A percentile compares a stretch with the other conserved stretches of the same genome.
These are phyloP conservation scores for Rutidosis leptorrhynchoides DNA, from an alignment of 129 eudicot species.

Conservation along the genomic window DNA sequence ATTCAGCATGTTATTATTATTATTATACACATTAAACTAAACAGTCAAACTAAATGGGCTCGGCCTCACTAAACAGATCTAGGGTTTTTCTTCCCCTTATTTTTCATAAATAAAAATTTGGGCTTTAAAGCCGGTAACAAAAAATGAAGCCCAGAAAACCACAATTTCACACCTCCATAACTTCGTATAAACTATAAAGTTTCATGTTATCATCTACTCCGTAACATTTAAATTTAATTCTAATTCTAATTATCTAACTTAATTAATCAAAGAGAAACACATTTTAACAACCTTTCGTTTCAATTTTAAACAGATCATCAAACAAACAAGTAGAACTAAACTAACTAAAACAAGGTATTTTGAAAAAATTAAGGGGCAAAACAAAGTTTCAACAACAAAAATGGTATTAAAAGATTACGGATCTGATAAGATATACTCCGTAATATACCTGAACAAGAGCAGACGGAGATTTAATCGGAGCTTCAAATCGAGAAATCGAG, in stretches of 20 bases:
- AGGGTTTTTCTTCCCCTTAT: slow-evolving; percentile 18
- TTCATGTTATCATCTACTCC: neutral
- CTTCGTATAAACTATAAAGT: neutral
- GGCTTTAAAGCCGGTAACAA: slow-evolving; percentile 42
- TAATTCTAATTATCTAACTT: too few species aligned
- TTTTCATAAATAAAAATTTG: slow-evolving; percentile 19
- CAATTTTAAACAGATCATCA: slow-evolving; percentile 1
- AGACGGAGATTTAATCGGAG: slow-evolving; percentile 11
- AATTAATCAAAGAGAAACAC: too few species aligned
- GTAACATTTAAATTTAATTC: too few species aligned
- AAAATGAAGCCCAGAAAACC: slow-evolving; percentile 2
- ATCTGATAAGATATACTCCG: neutral
- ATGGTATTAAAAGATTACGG: neutral
- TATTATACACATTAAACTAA: too few species aligned
- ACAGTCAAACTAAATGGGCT: slow-evolving; percentile 30
- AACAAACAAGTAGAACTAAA: slow-evolving; percentile 9
- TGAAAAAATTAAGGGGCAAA: too few species aligned
- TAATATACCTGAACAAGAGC: slow-evolving; percentile 26
- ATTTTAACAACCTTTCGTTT: neutral
- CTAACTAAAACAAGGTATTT: neutral
- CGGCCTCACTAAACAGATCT: slow-evolving; percentile 46
- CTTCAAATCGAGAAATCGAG: slow-evolving; percentile 19
- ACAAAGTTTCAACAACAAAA: neutral
- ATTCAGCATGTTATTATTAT: too few species aligned
- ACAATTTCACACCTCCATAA: neutral